Evolutionary conservation across 768 basidiomycete genomes (phyloP), one percentile per base, ranked within the genome.

Genomic region (Lactifluus pinguis): DNA sequence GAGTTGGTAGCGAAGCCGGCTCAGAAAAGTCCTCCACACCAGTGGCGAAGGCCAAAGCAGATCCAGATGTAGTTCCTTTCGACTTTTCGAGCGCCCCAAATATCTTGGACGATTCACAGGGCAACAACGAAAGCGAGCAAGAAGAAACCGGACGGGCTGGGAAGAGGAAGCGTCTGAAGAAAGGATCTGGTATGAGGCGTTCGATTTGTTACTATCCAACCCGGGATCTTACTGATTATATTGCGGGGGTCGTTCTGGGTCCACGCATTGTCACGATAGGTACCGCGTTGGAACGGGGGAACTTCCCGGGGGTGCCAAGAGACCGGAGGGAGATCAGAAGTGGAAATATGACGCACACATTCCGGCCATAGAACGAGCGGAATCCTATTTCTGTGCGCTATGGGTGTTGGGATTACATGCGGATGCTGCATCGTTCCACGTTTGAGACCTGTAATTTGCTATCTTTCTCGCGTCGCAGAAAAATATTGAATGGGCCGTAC

Each of bases 71-170:
- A 72, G 72, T 54, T 47, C 76, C 76, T 42, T 92, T 90, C 67
- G 87, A 91, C 72, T 92, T 89, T 70, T 72, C 79, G 6, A 73
- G 75, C 14, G 83, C 80, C 25, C 82, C 87, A 5, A 92, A 92
- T 69, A 78, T 90, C 53, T 72, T 92, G 60, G 90, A 92, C 67
- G 77, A 80, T 76, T 58, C 10, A 11, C n/a, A 38, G 13, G 75
- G 76, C 48, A 72, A 73, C 48, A 72, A 73, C 48, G 67, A 15
- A 17, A 41, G 49, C 19, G 59, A 68, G 19, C 77, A 76, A 63
- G 78, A 76, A 63, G 78, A 60, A n/a, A 53, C 14, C 7, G 52
- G 53, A 8, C 47, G 75, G 44, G 72, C 68, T 54, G 69, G 70
- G 25, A 64, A 64, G 53, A 70, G 70, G 59, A 67, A 61, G 60